Evolutionary conservation across 129 eudicot genomes (phyloP).

Genomic region (Erigeron canadensis): DNA sequence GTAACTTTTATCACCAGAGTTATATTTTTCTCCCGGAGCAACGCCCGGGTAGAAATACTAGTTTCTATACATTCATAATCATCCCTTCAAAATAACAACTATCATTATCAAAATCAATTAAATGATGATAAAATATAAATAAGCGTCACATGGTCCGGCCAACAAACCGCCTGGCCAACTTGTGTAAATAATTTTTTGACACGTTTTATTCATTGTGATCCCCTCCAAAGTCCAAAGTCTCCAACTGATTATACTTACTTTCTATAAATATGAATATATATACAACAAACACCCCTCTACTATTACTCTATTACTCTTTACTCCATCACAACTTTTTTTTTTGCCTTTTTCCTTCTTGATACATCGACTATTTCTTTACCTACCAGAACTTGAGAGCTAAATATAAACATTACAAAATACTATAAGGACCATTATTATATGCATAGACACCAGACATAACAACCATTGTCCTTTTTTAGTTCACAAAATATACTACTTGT

Average conservation of each 20-base stretch:
- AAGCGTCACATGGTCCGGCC: neutral
- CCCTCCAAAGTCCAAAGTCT: neutral
- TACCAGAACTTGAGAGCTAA: neutral
- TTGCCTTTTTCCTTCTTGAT: neutral
- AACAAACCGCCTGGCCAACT: neutral
- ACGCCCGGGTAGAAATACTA: too few relatives aligned
- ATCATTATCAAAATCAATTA: too few relatives aligned
- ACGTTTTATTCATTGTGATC: conserved; percentile 12
- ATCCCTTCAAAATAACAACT: too few relatives aligned
- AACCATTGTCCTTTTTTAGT: neutral
- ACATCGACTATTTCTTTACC: neutral
- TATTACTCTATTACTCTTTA: neutral
- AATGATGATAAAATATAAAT: too few relatives aligned
- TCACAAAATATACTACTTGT: neutral
- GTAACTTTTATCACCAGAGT: too few relatives aligned
- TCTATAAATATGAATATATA: too few relatives aligned
- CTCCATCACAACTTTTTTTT: neutral
- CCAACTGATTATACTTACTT: too few relatives aligned
- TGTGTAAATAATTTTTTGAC: neutral
- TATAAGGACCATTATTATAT: neutral
- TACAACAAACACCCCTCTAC: neutral
- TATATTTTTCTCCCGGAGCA: too few relatives aligned
- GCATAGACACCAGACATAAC: neutral
- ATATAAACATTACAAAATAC: neutral
- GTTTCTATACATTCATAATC: too few relatives aligned